Conservation (phyloP, 2,329 filamentous ascomycete species). For the Pestalotiopsis sp. region DNA sequence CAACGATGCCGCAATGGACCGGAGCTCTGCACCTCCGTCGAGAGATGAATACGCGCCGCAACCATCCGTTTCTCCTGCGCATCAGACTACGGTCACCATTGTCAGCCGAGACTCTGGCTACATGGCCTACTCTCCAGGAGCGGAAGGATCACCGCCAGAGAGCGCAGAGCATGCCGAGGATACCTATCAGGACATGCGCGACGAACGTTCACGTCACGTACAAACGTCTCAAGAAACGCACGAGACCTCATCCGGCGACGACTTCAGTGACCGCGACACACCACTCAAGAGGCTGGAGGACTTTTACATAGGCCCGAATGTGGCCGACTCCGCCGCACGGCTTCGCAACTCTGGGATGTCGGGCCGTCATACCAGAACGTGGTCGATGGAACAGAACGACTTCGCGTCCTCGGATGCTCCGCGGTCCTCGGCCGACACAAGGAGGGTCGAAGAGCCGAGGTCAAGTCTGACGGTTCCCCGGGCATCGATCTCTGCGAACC, state of each 20-base stretch:
- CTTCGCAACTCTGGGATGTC: slow-evolving; percentile 20
- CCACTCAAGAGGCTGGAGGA: slow-evolving; percentile 33
- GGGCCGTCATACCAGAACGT: slow-evolving; percentile 18
- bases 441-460: slow-evolving; percentile 39
- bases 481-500: slow-evolving; percentile 44
- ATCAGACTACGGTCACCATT: slow-evolving; percentile 53
- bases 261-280: slow-evolving; percentile 24
- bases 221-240: neutral
- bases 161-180: neutral
- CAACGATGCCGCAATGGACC: slow-evolving; percentile 26
- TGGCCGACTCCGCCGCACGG: slow-evolving; percentile 25
- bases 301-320: slow-evolving; percentile 32
- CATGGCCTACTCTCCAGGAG: slow-evolving; percentile 18
- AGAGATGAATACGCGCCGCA: slow-evolving; percentile 43
- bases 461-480: slow-evolving; percentile 52
- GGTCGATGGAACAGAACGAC: slow-evolving; percentile 22
- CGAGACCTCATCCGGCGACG: slow-evolving; percentile 20
- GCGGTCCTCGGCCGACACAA: slow-evolving; percentile 31
- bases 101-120: slow-evolving; percentile 49
- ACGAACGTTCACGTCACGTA: neutral
- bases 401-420: slow-evolving; percentile 22
- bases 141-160: neutral
- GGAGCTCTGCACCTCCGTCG: slow-evolving; percentile 35
- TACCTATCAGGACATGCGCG: neutral
- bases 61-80: slow-evolving; percentile 39